Percentiles rank a stretch among this genome's conserved stretches.
Evolutionary conservation across 2,329 filamentous ascomycete genomes (phyloP).

Genomic region (Coniochaeta sp.): DNA sequence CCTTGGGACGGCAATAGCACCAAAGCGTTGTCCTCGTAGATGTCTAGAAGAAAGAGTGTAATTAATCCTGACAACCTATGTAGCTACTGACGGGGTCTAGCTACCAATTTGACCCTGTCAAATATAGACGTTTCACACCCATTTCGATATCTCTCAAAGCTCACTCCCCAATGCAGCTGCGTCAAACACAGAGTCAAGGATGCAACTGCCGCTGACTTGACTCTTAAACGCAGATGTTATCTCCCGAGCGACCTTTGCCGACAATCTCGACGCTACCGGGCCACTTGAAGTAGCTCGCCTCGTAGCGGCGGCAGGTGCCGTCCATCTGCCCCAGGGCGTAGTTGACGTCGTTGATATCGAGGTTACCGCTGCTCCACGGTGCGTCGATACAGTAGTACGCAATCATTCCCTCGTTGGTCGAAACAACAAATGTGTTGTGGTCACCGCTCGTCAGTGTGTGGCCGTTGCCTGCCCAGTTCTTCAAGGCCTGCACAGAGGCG

Average conservation of each 20-base stretch:
- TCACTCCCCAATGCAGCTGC: no score
- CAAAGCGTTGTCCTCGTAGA: no score
- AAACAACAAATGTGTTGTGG: neutral
- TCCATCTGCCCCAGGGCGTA: conserved; percentile 6
- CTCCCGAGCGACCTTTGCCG: conserved; percentile 1
- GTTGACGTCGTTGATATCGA: conserved; percentile 4
- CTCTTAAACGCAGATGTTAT: neutral
- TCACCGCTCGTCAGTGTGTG: no score
- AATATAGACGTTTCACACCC: no score
- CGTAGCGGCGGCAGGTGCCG: neutral
- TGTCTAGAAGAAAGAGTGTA: no score
- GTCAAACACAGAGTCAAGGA: no score
- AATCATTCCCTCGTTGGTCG: neutral
- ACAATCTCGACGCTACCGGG: conserved; percentile 5
- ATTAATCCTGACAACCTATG: no score
- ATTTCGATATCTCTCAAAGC: no score
- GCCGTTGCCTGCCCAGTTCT: neutral
- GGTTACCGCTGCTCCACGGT: neutral
- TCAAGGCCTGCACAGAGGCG: neutral
- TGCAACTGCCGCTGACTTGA: no score
- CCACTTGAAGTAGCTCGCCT: conserved; percentile 5
- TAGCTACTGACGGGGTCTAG: no score
- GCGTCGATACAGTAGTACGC: conserved; percentile 7
- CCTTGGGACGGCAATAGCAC: no score
- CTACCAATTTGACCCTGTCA: no score